phyloP scores from a whole-genome alignment of 352 stramenopile species.

The Phytophthora colocasiae region DNA sequence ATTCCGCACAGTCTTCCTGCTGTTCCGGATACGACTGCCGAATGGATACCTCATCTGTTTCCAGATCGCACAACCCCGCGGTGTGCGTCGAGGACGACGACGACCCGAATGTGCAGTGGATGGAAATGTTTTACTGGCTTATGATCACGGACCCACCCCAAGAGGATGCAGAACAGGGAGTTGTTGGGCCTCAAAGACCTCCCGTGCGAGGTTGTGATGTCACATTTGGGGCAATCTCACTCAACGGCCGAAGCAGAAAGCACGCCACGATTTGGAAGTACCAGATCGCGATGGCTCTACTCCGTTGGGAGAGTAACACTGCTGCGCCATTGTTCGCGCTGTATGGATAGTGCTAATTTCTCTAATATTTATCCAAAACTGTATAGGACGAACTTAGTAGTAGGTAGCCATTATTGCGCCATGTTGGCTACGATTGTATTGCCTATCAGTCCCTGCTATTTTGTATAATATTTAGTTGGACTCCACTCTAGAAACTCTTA shows the following conservation, averaged over 20 bases:
- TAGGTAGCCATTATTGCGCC: too few species aligned
- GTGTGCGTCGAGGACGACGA: conserved; percentile 65
- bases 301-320: conserved; percentile 84
- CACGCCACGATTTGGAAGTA: conserved; percentile 83
- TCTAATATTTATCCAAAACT: conserved; percentile 34
- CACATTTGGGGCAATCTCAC: conserved; percentile 73
- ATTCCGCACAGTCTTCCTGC: conserved; percentile 79
- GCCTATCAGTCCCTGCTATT: too few species aligned
- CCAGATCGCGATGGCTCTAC: conserved; percentile 79
- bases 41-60: conserved; percentile 79
- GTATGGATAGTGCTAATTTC: conserved; percentile 46
- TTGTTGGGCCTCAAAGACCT: conserved; percentile 26
- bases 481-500: too few species aligned
- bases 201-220: conserved; percentile 54
- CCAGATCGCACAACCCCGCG: conserved; percentile 66
- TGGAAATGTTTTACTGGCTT: conserved; percentile 86
- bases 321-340: conserved; percentile 75
- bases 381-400: background rate
- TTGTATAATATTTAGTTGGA: too few species aligned
- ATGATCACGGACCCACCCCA: conserved; percentile 58
- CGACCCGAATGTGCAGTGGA: conserved; percentile 74
- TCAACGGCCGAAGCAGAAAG: conserved; percentile 65
- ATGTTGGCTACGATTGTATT: too few species aligned
- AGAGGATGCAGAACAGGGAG: conserved; percentile 17
- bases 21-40: conserved; percentile 67